A percentile compares a stretch with the other conserved stretches of the same genome.
Conservation (phyloP, 192 early-diverging fungal genomes). For the Gryganskiella cystojenkinii region DNA sequence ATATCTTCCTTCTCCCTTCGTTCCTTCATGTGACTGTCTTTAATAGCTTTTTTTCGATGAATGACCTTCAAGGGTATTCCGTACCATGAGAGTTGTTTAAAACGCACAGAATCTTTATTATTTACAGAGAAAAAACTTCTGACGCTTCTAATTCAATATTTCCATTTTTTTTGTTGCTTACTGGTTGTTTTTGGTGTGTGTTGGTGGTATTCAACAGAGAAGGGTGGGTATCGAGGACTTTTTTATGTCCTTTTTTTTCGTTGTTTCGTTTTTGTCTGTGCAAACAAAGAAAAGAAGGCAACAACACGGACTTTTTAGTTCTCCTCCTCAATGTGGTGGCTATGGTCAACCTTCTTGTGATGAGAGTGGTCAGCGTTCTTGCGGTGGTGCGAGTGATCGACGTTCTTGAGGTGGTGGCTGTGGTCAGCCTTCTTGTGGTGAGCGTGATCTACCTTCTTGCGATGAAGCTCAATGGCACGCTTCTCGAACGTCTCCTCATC, state of each 20-base stretch:
- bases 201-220: background rate
- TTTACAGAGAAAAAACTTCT: no score
- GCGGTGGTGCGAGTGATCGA: background rate
- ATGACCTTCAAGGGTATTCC: no score
- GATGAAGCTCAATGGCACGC: no score
- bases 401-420: no score
- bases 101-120: no score
- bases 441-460: background rate
- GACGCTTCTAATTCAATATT: no score
- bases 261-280: background rate
- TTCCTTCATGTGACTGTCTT: slow-evolving; percentile 3
- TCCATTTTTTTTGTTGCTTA: no score
- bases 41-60: slow-evolving; percentile 39
- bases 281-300: background rate
- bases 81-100: no score
- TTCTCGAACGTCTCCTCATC: background rate
- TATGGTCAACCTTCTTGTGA: background rate
- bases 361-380: background rate
- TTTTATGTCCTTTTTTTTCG: background rate
- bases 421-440: slow-evolving; percentile 1
- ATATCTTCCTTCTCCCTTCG: background rate
- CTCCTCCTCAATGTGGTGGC: background rate
- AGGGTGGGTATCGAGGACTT: no score
- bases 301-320: background rate
- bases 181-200: no score